Conservation (phyloP, 805 yeast genomes). For the Saccharomycopsis fermentans region DNA sequence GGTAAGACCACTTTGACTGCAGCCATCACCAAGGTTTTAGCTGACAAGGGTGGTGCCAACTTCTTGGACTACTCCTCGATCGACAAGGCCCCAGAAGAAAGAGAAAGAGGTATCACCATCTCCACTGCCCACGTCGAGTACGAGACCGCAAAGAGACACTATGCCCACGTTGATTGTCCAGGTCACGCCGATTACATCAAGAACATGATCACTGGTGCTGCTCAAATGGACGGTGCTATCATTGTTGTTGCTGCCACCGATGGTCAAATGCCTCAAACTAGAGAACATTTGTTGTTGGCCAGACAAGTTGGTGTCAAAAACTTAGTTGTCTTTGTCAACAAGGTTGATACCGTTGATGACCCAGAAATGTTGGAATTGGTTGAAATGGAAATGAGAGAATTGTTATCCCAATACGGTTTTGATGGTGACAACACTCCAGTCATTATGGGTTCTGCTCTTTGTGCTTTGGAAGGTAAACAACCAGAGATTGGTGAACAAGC, state of each 20-base stretch:
- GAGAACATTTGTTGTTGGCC: conserved; percentile 96
- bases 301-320: conserved; percentile 99
- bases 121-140: conserved; percentile 97
- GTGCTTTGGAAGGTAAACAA: conserved; percentile 81
- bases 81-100: conserved; percentile 97
- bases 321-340: conserved; percentile 95
- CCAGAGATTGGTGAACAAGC: conserved; percentile 91
- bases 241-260: conserved; percentile 98
- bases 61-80: conserved; percentile 90
- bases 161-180: conserved; percentile 94
- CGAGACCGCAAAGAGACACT: conserved; percentile 90
- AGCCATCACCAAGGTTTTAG: conserved; percentile 91
- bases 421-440: conserved; percentile 99
- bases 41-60: conserved; percentile 82
- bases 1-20: conserved; percentile 98
- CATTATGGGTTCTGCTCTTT: conserved; percentile 95
- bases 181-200: conserved; percentile 98
- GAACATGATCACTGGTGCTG: conserved; percentile 99
- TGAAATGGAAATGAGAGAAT: conserved; percentile 99
- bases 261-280: conserved; percentile 99
- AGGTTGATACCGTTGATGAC: conserved; percentile 95
- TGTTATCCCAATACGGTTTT: conserved; percentile 81
- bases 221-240: conserved; percentile 99
- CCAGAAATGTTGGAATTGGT: conserved; percentile 99
- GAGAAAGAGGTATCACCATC: conserved; percentile 98